Percentiles rank a stretch among this genome's conserved stretches.
Conservation (phyloP, 345 rosid genomes). For the Bretschneidera sinensis region DNA sequence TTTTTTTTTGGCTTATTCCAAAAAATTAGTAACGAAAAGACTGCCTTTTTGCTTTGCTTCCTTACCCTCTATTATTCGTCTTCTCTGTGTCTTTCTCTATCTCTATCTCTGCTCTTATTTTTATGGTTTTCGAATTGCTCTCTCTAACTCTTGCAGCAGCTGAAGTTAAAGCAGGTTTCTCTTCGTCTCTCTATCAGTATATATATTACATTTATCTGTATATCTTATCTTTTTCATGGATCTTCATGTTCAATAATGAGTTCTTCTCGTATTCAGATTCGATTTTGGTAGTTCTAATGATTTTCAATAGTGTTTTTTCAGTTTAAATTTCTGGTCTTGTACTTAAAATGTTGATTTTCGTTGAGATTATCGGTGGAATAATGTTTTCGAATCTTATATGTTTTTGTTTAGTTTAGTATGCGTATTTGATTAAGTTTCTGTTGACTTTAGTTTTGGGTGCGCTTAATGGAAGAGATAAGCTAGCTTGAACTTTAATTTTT, state of each 20-base stretch:
- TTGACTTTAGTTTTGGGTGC: neutral
- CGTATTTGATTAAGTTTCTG: neutral
- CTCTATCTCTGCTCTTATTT: neutral
- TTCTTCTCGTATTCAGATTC: conserved; percentile 15
- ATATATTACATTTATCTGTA: neutral
- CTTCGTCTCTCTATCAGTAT: neutral
- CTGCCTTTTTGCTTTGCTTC: neutral
- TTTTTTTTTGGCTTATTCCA: neutral
- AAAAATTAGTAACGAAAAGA: conserved; percentile 13
- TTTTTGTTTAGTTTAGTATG: neutral
- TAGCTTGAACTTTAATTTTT: conserved; percentile 1
- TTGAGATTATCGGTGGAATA: neutral
- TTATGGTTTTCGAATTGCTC: neutral
- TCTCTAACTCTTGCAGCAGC: neutral
- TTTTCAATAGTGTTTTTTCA: neutral
- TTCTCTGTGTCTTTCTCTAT: neutral
- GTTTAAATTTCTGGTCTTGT: neutral
- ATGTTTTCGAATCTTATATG: neutral
- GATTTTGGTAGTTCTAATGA: neutral
- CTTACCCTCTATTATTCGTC: conserved; percentile 5
- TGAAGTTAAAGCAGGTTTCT: conserved; percentile 13
- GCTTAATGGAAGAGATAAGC: neutral
- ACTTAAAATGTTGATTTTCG: neutral
- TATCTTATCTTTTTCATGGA: neutral
- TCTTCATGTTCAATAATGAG: neutral